phyloP scores from a whole-genome alignment of 768 basidiomycete species.

The Lyophyllum atratum region DNA sequence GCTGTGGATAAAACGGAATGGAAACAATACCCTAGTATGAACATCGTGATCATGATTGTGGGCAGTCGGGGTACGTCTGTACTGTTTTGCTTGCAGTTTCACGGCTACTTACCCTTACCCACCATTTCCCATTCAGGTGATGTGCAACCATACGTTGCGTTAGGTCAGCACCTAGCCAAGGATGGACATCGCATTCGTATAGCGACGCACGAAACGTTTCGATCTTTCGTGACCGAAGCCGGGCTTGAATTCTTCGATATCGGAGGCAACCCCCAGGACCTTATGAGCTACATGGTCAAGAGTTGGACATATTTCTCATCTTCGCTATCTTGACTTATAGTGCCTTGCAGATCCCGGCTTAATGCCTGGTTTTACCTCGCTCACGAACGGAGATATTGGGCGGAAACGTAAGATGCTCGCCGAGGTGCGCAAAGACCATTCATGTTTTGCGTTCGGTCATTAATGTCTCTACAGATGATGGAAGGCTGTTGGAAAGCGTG shows the following conservation, averaged over 20 bases:
- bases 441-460: no score
- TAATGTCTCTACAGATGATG: slow-evolving; percentile 60
- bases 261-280: slow-evolving; percentile 62
- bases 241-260: slow-evolving; percentile 62
- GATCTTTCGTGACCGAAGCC: slow-evolving; percentile 49
- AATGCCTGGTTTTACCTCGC: slow-evolving; percentile 56
- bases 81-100: not conserved
- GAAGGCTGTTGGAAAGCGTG: slow-evolving; percentile 60
- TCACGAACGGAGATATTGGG: slow-evolving; percentile 62
- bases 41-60: slow-evolving; percentile 68
- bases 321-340: slow-evolving; percentile 3
- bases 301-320: slow-evolving; percentile 38
- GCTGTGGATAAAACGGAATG: slow-evolving; percentile 42
- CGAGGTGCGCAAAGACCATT: slow-evolving; percentile 30
- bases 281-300: slow-evolving; percentile 77
- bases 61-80: slow-evolving; percentile 56
- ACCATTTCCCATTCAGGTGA: slow-evolving; percentile 45
- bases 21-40: slow-evolving; percentile 43
- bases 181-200: slow-evolving; percentile 63
- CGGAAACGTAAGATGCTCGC: slow-evolving; percentile 60
- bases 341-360: slow-evolving; percentile 55
- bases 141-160: slow-evolving; percentile 66
- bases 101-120: not conserved
- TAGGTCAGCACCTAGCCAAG: slow-evolving; percentile 47
- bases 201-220: slow-evolving; percentile 63